phyloP scores from a whole-genome alignment of 306 rosid genomes.

The Pueraria montana region DNA sequence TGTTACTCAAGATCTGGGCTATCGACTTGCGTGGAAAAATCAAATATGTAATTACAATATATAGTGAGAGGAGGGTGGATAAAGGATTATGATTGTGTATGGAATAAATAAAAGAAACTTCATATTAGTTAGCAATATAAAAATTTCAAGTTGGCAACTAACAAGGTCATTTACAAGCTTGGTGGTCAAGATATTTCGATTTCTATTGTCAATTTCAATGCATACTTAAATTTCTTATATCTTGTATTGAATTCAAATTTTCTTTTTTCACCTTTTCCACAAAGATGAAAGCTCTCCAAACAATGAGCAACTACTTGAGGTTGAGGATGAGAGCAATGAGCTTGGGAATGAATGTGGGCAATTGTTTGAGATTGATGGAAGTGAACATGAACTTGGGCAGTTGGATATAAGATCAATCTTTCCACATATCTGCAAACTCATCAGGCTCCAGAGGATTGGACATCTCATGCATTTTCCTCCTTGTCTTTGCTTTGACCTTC shows the following conservation, averaged over 20 bases:
- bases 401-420: slow-evolving; percentile 34
- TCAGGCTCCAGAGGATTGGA: slow-evolving; percentile 85
- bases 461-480: slow-evolving; percentile 95
- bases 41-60: not conserved
- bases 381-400: slow-evolving; percentile 59
- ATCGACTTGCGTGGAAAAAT: not conserved
- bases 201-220: slow-evolving; percentile 29
- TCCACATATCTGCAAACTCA: slow-evolving; percentile 74
- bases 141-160: slow-evolving; percentile 6
- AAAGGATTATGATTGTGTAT: slow-evolving; percentile 23
- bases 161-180: slow-evolving; percentile 23
- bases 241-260: slow-evolving; percentile 26
- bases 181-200: slow-evolving; percentile 28
- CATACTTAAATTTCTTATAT: slow-evolving; percentile 34
- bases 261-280: no score
- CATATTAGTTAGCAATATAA: not conserved
- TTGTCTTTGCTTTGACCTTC: slow-evolving; percentile 98
- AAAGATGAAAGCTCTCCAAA: slow-evolving; percentile 65
- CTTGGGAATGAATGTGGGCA: slow-evolving; percentile 74
- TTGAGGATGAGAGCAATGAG: slow-evolving; percentile 61
- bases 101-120: slow-evolving; percentile 31
- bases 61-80: not conserved
- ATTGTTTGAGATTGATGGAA: slow-evolving; percentile 66
- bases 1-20: slow-evolving; percentile 15
- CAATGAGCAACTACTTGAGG: slow-evolving; percentile 67